Evolutionary conservation across 106 monocot genomes (phyloP), one percentile per base, ranked within the genome.

Genomic region (Iris macrosiphon): DNA sequence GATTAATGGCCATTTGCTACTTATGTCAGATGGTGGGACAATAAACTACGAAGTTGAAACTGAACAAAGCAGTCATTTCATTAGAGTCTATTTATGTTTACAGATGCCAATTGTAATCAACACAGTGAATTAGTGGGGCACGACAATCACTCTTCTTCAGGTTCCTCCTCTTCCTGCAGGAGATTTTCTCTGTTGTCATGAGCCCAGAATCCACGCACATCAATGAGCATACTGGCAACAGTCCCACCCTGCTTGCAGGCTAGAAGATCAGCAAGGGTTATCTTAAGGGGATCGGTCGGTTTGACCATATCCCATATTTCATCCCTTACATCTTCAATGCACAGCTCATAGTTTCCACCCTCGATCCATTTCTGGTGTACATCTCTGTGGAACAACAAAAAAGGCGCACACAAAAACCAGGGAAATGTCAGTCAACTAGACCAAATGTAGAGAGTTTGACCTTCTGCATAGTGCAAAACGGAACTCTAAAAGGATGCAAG

Each of bases 281-380:
- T 90, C 44, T 71, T 74, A 0, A 96, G 86, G 42, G 70, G 77
- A 48, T 96, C 86, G 12, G 30, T 63, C 0, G 96, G 96, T 30
- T 96, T 96, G 45, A 96, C 90, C 96, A 96, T 96, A 35, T 96
- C 96, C 96, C 96, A 96, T 31, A 96, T 96, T 71, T 96, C 96
- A 60, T 96, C 96, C 41, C 96, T 86, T 16, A 96, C 96, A 22
- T 96, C 96, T 65, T 90, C 96, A 37, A 96, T 90, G 44, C 96
- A 96, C 6, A 96, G 74, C 57, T 96, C 95, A 24, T 96, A 96
- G 46, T 96, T 90, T 12, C 96, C 90, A 18, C 89, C 95, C 23
- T 90, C 96, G 7, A 96, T 90, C 96, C 96, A 96, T 66, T 96
- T 96, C 41, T 96, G 96, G 69, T 96, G 90, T 14, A 96, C 96